A percentile compares a stretch with the other conserved stretches of the same genome.
phyloP scores from a whole-genome alignment of 2,329 filamentous ascomycete genomes.

The Tolypocladium tropicale region DNA sequence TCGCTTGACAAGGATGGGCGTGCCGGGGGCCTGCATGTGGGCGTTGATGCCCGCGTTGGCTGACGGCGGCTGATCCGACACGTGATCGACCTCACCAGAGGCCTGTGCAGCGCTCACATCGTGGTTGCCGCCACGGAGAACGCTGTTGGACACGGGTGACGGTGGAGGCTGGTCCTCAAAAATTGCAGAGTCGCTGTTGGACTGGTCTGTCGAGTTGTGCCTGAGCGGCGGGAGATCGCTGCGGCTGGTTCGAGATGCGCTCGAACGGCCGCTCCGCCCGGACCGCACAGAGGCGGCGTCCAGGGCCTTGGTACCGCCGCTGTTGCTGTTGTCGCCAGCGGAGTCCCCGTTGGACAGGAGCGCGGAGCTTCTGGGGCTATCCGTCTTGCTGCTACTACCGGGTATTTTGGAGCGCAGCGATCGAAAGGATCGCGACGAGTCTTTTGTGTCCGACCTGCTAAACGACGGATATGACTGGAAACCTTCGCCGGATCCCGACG shows the following conservation, averaged over 20 bases:
- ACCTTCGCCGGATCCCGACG: slow-evolving; percentile 30
- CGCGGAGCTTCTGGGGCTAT: slow-evolving; percentile 72
- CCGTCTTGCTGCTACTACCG: slow-evolving; percentile 55
- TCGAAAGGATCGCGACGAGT: slow-evolving; percentile 78
- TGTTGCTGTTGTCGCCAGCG: slow-evolving; percentile 39
- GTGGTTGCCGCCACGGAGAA: slow-evolving; percentile 62
- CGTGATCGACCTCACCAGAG: slow-evolving; percentile 84
- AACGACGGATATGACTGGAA: slow-evolving; percentile 87
- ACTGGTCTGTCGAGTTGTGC: slow-evolving; percentile 30
- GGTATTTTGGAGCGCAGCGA: slow-evolving; percentile 85
- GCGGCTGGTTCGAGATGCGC: slow-evolving; percentile 33
- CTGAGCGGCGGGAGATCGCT: slow-evolving; percentile 31
- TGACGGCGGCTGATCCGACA: slow-evolving; percentile 80
- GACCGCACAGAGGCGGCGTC: slow-evolving; percentile 71
- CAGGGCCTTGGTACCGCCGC: slow-evolving; percentile 30
- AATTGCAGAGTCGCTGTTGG: slow-evolving; percentile 31
- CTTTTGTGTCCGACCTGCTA: slow-evolving; percentile 84
- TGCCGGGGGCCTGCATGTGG: slow-evolving; percentile 60
- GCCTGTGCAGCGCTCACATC: slow-evolving; percentile 73
- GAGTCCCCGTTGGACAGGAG: slow-evolving; percentile 52
- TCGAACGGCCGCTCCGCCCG: slow-evolving; percentile 47
- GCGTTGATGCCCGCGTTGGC: slow-evolving; percentile 48
- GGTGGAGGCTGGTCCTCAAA: slow-evolving; percentile 56
- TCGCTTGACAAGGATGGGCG: slow-evolving; percentile 82
- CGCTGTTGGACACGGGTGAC: slow-evolving; percentile 75